Evolutionary conservation across 1,139 yeast genomes (phyloP).

Genomic region (Geotrichum citri-aurantii): DNA sequence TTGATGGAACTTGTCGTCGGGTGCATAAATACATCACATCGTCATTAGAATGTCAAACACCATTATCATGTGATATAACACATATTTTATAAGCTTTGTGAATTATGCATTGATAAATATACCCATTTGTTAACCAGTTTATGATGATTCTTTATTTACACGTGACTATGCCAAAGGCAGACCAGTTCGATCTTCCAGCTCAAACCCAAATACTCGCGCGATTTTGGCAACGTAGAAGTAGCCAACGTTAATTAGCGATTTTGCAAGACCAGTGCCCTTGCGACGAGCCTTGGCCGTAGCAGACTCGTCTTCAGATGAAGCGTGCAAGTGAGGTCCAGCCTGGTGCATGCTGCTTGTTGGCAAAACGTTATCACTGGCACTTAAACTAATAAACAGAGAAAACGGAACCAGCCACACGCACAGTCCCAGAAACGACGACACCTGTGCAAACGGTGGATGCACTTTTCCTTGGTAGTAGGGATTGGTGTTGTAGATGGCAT

Average conservation of each 20-base stretch:
- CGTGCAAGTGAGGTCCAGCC: neutral
- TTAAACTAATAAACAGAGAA: constrained; percentile 81
- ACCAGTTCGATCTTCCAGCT: constrained; percentile 40
- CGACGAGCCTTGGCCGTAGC: constrained; percentile 34
- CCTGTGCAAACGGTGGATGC: constrained; percentile 78
- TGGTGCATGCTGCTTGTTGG: constrained; percentile 43
- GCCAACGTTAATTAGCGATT: constrained; percentile 52
- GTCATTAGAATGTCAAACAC: neutral
- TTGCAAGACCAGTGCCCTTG: constrained; percentile 52
- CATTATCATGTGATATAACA: neutral
- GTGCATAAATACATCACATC: no score
- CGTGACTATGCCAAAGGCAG: constrained; percentile 29
- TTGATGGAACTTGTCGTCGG: no score
- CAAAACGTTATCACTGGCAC: constrained; percentile 85
- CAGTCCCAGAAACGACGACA: constrained; percentile 88
- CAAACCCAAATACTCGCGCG: constrained; percentile 54
- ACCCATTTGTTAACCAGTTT: neutral
- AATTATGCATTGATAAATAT: constrained; percentile 39
- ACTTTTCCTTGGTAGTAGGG: constrained; percentile 44
- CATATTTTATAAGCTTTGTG: constrained; percentile 37
- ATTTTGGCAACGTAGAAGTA: constrained; percentile 48
- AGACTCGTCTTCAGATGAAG: constrained; percentile 29
- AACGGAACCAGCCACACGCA: constrained; percentile 95
- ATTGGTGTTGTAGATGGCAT: constrained; percentile 31
- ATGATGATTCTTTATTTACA: neutral